Conservation (phyloP, 208 protist species). For the Leishmania mexicana region DNA sequence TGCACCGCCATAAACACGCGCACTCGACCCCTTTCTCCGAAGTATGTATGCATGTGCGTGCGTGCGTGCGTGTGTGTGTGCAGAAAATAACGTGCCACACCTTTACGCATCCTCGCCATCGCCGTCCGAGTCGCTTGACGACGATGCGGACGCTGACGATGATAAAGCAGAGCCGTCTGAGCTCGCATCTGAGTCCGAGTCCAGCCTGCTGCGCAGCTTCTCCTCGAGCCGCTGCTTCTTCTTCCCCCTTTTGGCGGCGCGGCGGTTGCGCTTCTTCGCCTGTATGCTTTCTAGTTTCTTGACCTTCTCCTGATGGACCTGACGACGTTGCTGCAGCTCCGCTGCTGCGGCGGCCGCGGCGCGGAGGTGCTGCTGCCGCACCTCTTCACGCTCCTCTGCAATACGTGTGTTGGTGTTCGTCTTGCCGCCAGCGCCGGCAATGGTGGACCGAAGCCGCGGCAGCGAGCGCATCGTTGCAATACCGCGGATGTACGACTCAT, state of each 20-base stretch:
- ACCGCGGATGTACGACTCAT: slow-evolving; percentile 70
- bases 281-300: slow-evolving; percentile 39
- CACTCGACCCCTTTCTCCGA: neutral
- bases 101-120: neutral
- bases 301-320: slow-evolving; percentile 54
- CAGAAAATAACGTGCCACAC: neutral
- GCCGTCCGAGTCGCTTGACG: slow-evolving; percentile 13
- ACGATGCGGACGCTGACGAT: slow-evolving; percentile 5
- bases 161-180: slow-evolving; percentile 4
- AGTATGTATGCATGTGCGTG: neutral
- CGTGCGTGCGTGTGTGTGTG: neutral
- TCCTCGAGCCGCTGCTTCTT: slow-evolving; percentile 21
- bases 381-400: slow-evolving; percentile 63
- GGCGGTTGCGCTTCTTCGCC: slow-evolving; percentile 62
- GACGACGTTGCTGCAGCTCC: slow-evolving; percentile 33
- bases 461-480: slow-evolving; percentile 76
- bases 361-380: slow-evolving; percentile 55
- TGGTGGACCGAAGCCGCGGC: slow-evolving; percentile 78
- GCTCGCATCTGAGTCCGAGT: slow-evolving; percentile 1
- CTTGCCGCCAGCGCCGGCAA: slow-evolving; percentile 81
- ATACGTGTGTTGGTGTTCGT: slow-evolving; percentile 73
- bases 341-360: slow-evolving; percentile 34
- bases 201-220: slow-evolving; percentile 1
- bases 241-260: slow-evolving; percentile 33
- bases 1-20: neutral